Evolutionary conservation across 345 rosid genomes (phyloP).

Genomic region (Aethionema arabicum): DNA sequence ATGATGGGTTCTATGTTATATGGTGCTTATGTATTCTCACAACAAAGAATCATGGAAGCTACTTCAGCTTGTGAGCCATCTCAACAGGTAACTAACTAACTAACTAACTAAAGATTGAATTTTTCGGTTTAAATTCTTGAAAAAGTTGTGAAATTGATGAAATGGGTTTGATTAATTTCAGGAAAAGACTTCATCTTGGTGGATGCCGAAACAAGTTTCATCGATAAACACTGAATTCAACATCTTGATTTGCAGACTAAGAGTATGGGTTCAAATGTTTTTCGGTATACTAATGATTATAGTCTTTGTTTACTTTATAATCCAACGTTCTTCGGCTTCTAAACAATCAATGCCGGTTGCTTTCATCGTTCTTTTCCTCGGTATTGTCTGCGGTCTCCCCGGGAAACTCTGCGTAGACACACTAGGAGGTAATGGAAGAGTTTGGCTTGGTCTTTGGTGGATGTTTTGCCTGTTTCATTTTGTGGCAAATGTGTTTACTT

Average conservation of each 20-base stretch:
- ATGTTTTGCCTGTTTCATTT: conserved; percentile 65
- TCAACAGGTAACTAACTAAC: conserved; percentile 47
- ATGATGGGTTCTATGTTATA: conserved; percentile 57
- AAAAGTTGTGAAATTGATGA: not conserved
- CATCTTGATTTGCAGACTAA: conserved; percentile 53
- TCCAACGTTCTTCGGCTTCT: conserved; percentile 58
- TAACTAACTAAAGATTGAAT: not conserved
- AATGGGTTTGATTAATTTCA: conserved; percentile 26
- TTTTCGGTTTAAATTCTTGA: not conserved
- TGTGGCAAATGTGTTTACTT: conserved; percentile 45
- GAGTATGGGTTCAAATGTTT: conserved; percentile 58
- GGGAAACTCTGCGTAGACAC: conserved; percentile 87
- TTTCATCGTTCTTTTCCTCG: conserved; percentile 64
- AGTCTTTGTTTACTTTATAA: conserved; percentile 48
- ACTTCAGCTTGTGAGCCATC: conserved; percentile 57
- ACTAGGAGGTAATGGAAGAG: conserved; percentile 69
- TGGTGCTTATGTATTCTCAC: conserved; percentile 65
- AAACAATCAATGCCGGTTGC: conserved; percentile 74
- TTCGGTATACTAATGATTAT: conserved; percentile 71
- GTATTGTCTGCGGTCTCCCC: conserved; percentile 61
- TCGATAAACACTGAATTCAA: conserved; percentile 51
- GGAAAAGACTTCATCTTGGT: conserved; percentile 61
- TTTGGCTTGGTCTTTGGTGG: conserved; percentile 80
- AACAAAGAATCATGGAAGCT: conserved; percentile 64
- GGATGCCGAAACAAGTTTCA: conserved; percentile 59